Percentiles rank a stretch among this genome's conserved stretches.
Conservation (phyloP, 2,329 filamentous ascomycete genomes). For the Neopestalotiopsis sp. region DNA sequence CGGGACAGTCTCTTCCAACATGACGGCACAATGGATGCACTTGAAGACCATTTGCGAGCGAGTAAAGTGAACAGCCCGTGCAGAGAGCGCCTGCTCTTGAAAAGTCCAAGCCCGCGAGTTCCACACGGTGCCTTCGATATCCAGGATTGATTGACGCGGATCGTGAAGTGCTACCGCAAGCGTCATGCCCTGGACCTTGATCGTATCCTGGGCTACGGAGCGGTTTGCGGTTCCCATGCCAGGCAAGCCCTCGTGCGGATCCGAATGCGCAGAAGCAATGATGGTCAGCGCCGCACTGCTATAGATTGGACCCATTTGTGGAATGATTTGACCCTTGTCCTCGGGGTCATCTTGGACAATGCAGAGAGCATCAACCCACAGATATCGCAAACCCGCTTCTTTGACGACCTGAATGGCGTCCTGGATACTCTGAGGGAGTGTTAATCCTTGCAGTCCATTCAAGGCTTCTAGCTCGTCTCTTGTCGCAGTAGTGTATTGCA, state of each 20-base stretch:
- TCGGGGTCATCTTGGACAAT: conserved; percentile 13
- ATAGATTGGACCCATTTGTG: conserved; percentile 11
- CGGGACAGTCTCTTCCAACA: background rate
- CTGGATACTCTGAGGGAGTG: background rate
- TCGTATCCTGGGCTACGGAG: background rate
- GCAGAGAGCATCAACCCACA: conserved; percentile 16
- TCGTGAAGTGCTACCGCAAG: background rate
- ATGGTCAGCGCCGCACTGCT: conserved; percentile 5
- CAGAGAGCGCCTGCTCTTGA: background rate
- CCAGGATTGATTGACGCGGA: background rate
- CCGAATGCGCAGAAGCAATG: background rate
- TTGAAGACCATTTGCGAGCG: conserved; percentile 2
- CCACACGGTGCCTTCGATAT: background rate
- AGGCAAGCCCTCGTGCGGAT: conserved; percentile 1
- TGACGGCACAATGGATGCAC: background rate
- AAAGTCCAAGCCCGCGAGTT: conserved; percentile 6
- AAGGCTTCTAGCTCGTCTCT: background rate
- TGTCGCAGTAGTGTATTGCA: background rate
- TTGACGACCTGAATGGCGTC: background rate
- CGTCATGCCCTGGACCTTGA: background rate
- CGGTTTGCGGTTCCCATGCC: background rate
- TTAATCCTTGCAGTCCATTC: background rate
- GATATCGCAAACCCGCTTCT: background rate
- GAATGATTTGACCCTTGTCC: background rate
- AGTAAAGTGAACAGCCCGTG: background rate